Base-by-base conservation (phyloP, 208 protist genomes). In the Wallacemonas rigidus region DNA sequence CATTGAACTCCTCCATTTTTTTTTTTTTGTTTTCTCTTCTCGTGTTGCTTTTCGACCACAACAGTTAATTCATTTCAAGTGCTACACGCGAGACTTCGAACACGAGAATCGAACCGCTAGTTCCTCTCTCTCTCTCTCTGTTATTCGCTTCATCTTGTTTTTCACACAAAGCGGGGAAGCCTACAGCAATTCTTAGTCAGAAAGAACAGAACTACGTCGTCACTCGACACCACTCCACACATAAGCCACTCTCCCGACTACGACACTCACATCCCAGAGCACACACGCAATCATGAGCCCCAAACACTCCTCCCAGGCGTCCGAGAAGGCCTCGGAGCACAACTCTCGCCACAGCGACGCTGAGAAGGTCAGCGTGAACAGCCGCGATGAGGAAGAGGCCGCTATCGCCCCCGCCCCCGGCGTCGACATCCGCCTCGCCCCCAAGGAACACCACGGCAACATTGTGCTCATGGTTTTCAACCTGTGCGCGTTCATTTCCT, bases 401-500 rank as follows among this genome's bases (percentile, higher is more conserved):
- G 35, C 57, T 53, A 36, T 71, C 44, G 43, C 26, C 17, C 44
- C 17, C 6, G 69, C 70, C 40, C 39, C 68, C 40, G 79, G 76
- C 38, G 76, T 78, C 7, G 83, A 88, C 56, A 71, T 88, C 35
- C 83, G 79, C 35, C 62, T 70, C 12, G 38, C 61, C 7, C 79
- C 73, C 26, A 47, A 35, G 63, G 79, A 78, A 65, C 68, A 83
- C 77, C 67, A 61, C 41, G 80, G 77, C 57, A 64, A 55, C 43
- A 41, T 41, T 2, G 69, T 86, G 5, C 70, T 83, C 60, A 26
- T 81, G 44, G 67, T 77, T 40, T 77, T 75, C 72, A 76, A 53
- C 68, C 17, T 81, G 62, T 77, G 62, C 72, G 35, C 80, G 50
- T 78, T 83, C 65, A 61, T 80, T 72, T 78, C 74, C 67, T 86